A percentile compares a stretch with the other conserved stretches of the same genome.
phyloP scores from a whole-genome alignment of 805 yeast species.

The Candida sonorensis region DNA sequence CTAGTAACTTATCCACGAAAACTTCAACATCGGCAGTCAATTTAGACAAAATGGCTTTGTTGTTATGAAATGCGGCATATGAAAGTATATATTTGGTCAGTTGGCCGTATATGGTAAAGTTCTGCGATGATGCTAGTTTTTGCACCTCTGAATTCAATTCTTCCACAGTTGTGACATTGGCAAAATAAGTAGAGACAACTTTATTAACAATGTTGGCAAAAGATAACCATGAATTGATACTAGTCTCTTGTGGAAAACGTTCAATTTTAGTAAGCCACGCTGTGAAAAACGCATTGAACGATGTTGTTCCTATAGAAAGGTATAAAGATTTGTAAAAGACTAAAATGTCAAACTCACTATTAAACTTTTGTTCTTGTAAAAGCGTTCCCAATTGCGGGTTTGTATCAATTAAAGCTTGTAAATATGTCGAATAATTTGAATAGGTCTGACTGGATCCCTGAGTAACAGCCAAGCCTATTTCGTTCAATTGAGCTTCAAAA shows the following conservation, averaged over 20 bases:
- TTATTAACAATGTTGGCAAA: conserved; percentile 8
- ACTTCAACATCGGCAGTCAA: conserved; percentile 5
- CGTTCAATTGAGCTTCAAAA: too few relatives aligned
- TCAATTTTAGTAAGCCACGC: conserved; percentile 7
- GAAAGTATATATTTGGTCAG: conserved; percentile 14
- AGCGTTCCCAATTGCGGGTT: not conserved
- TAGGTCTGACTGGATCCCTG: too few relatives aligned
- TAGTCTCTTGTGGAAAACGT: conserved; percentile 16
- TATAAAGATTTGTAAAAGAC: conserved; percentile 6
- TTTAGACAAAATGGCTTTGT: not conserved
- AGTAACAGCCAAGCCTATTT: too few relatives aligned
- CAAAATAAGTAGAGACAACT: conserved; percentile 4
- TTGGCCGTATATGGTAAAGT: conserved; percentile 3
- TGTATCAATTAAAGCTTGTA: not conserved
- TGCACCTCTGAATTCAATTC: too few relatives aligned
- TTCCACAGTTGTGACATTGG: too few relatives aligned
- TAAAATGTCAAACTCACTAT: conserved; percentile 2
- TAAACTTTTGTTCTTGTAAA: not conserved
- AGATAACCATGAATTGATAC: conserved; percentile 19
- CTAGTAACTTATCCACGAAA: conserved; percentile 11
- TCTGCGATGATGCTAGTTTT: not conserved
- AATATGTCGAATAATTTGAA: conserved; percentile 1
- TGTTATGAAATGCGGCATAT: conserved; percentile 8
- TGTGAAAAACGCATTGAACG: conserved; percentile 4
- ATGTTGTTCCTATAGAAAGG: conserved; percentile 4